A percentile compares a stretch with the other conserved stretches of the same genome.
Conservation (phyloP, 176 grass and related monocot species). For the Zizania latifolia region DNA sequence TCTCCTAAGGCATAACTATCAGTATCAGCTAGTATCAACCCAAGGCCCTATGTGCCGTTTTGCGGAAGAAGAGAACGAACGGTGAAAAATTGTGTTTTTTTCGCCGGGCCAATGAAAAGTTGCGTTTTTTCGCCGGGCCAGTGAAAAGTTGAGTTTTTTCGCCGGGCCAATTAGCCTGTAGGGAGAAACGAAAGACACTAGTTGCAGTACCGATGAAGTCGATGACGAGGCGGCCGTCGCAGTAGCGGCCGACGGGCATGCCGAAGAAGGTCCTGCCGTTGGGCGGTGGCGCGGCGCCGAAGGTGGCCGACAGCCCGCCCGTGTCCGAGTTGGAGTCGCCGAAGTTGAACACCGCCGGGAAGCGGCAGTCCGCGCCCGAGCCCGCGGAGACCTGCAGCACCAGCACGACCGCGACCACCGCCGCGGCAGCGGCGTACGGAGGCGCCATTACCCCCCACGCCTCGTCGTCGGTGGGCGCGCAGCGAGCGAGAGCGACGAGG, state of each 20-base stretch:
- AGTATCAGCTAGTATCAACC: not conserved
- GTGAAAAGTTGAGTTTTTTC: too few species aligned
- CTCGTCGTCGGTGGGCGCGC: not conserved
- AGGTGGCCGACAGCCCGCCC: slow-evolving; percentile 75
- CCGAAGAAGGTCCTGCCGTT: slow-evolving; percentile 96
- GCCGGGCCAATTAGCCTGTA: too few species aligned
- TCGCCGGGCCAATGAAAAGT: too few species aligned
- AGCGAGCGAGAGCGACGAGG: not conserved
- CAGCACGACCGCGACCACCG: not conserved
- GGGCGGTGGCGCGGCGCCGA: slow-evolving; percentile 79
- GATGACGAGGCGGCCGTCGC: slow-evolving; percentile 82
- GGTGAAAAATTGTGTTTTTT: not conserved
- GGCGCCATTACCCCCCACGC: slow-evolving; percentile 1
- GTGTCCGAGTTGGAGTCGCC: slow-evolving; percentile 99
- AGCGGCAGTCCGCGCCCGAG: slow-evolving; percentile 42
- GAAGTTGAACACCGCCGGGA: slow-evolving; percentile 95
- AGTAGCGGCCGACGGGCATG: slow-evolving; percentile 67
- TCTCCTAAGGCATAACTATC: too few species aligned
- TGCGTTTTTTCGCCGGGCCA: too few species aligned
- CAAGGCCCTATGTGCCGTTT: not conserved
- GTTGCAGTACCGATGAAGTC: slow-evolving; percentile 73
- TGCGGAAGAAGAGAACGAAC: not conserved
- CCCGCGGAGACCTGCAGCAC: not conserved
- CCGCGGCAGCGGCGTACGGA: not conserved
- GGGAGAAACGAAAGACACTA: too few species aligned